A percentile compares a stretch with the other conserved stretches of the same genome.
These are phyloP conservation scores for Pseudohalonectria lignicola DNA, from an alignment of 2,329 filamentous ascomycete species.

Conservation along the genomic window DNA sequence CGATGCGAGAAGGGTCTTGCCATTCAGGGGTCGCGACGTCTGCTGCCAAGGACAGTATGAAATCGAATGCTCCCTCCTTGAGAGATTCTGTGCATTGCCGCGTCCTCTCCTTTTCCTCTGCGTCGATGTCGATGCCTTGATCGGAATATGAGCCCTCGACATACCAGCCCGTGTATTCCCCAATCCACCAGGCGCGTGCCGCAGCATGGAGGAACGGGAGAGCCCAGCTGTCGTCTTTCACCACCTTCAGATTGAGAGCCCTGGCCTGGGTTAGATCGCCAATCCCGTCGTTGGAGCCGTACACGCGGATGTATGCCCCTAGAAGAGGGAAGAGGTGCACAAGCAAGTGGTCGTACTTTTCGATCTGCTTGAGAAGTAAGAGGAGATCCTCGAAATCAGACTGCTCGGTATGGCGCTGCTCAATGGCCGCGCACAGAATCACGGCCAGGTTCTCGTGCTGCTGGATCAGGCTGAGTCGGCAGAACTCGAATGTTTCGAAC, in stretches of 20 bases:
- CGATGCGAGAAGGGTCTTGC: conserved; percentile 77
- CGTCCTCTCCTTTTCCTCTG: conserved; percentile 60
- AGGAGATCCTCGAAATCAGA: conserved; percentile 68
- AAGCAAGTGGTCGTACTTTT: conserved; percentile 60
- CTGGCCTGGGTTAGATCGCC: conserved; percentile 58
- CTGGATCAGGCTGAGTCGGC: conserved; percentile 67
- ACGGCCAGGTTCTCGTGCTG: conserved; percentile 84
- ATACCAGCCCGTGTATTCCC: conserved; percentile 87
- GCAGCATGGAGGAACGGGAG: conserved; percentile 69
- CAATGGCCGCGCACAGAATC: conserved; percentile 70
- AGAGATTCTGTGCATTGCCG: conserved; percentile 66
- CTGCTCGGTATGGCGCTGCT: conserved; percentile 57
- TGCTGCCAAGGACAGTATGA: conserved; percentile 73
- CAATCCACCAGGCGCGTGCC: conserved; percentile 75
- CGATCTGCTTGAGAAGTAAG: conserved; percentile 53
- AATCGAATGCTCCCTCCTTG: conserved; percentile 85
- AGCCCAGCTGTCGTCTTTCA: conserved; percentile 60
- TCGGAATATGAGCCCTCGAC: conserved; percentile 41
- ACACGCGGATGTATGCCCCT: conserved; percentile 64
- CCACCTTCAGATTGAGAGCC: conserved; percentile 56
- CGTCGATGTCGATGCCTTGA: conserved; percentile 48
- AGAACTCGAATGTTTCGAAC: conserved; percentile 69
- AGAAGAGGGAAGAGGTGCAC: conserved; percentile 78
- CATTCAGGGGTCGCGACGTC: conserved; percentile 73
- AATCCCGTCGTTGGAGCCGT: conserved; percentile 66